Evolutionary conservation across 345 rosid species (phyloP), one percentile per base, ranked within the genome.

Genomic region (Euphorbia tirucalli): DNA sequence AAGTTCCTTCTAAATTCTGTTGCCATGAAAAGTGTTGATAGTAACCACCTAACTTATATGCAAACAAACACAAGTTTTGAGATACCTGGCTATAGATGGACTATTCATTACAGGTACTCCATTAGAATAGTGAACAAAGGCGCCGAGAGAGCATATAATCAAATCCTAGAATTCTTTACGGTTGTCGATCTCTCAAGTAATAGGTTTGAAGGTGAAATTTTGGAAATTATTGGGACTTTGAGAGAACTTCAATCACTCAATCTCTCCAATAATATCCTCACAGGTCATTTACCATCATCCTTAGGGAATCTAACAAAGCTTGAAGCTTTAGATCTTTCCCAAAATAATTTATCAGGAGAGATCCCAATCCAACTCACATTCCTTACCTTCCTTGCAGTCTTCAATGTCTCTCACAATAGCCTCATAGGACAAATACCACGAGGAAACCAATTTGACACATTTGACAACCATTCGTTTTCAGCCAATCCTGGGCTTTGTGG

Each of bases 171-270:
- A 16, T 13, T 63, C 19, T 63, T 77, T 25, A 39, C 46, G 3
- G 59, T 55, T 24, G 35, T 78, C 27, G 68, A 78, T 30, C 70
- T 78, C 32, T 69, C 71, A 61, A 75, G 80, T 19, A 92, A 92
- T 68, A 65, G 32, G 60, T 89, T 91, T 69, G 78, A 84, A 1
- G 93, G 96, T 24, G 74, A 73, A 68, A 70, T 92, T 74, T 89
- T 92, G 0, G 77, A 74, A 1, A 79, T 70, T 57, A 84, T 90
- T 30, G 92, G 96, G 31, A 88, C 81, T 64, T 74, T 89, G 11
- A 83, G 76, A 8, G 62, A 82, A 24, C 79, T 92, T 19, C 90
- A 88, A 72, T 74, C 88, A 75, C 89, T n/a, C n/a, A n/a, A n/a
- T n/a, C n/a, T n/a, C n/a, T n/a, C n/a, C n/a, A n/a, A n/a, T n/a